Percentiles rank a stretch among this genome's conserved stretches.
Evolutionary conservation across 106 monocot genomes (phyloP).

Genomic region (Xerophyta viscosa): DNA sequence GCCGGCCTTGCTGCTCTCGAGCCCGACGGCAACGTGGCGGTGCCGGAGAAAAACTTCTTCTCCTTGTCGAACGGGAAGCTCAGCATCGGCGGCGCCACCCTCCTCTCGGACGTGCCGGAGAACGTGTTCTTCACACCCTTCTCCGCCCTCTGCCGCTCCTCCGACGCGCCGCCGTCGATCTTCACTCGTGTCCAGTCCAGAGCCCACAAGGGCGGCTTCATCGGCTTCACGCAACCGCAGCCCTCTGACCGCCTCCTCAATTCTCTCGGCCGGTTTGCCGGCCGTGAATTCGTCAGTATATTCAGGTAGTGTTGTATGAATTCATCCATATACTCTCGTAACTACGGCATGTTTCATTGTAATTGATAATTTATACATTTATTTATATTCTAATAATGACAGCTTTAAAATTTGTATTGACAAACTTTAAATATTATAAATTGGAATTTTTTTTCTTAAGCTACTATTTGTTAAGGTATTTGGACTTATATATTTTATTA

Average conservation of each 20-base stretch:
- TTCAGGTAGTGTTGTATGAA: too few species aligned
- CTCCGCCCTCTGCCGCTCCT: constrained; percentile 12
- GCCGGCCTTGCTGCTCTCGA: too few species aligned
- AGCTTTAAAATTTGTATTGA: too few species aligned
- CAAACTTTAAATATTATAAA: too few species aligned
- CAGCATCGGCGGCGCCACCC: constrained; percentile 10
- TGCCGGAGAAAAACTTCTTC: not conserved
- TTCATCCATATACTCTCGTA: too few species aligned
- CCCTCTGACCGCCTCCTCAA: constrained; percentile 15
- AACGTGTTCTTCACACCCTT: constrained; percentile 27
- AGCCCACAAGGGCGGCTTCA: constrained; percentile 30
- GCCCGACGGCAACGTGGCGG: too few species aligned
- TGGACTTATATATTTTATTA: too few species aligned
- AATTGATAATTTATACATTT: too few species aligned
- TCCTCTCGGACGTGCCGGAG: constrained; percentile 29
- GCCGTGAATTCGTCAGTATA: constrained; percentile 27
- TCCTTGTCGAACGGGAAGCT: constrained; percentile 25
- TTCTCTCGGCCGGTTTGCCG: constrained; percentile 18
- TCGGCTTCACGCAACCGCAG: constrained; percentile 21
- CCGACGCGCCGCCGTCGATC: constrained; percentile 12
- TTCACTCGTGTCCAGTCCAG: constrained; percentile 9
- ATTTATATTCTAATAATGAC: too few species aligned
- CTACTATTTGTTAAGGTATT: too few species aligned
- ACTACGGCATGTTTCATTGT: too few species aligned
- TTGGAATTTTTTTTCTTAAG: too few species aligned